A percentile compares a stretch with the other conserved stretches of the same genome.
phyloP scores from a whole-genome alignment of 169 alveolate species.

The Neospora caninum region DNA sequence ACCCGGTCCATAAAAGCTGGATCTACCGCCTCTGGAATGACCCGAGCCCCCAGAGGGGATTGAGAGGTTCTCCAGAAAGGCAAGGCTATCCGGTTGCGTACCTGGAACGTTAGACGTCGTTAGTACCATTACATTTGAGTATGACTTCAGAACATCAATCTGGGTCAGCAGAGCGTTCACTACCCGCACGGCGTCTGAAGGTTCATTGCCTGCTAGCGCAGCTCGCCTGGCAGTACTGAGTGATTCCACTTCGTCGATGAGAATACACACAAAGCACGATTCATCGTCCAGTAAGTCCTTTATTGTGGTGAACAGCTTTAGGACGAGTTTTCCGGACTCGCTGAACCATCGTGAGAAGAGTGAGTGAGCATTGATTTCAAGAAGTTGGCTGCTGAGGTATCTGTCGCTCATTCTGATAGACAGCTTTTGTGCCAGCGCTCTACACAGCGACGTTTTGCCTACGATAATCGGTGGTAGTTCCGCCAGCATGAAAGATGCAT shows the following conservation, averaged over 20 bases:
- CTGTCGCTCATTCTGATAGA: slow-evolving; percentile 72
- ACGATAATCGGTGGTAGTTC: neutral
- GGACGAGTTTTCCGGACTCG: slow-evolving; percentile 84
- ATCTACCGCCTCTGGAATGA: slow-evolving; percentile 75
- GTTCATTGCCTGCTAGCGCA: slow-evolving; percentile 79
- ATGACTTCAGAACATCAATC: slow-evolving; percentile 76
- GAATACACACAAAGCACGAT: slow-evolving; percentile 71
- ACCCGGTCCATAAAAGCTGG: slow-evolving; percentile 84
- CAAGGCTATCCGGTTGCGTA: neutral
- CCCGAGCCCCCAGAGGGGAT: neutral
- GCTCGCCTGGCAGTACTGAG: slow-evolving; percentile 79
- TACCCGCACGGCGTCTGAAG: slow-evolving; percentile 82
- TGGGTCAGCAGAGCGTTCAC: slow-evolving; percentile 84
- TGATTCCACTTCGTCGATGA: slow-evolving; percentile 85
- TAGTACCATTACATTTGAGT: slow-evolving; percentile 77
- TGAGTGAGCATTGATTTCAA: slow-evolving; percentile 81
- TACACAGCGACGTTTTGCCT: slow-evolving; percentile 79
- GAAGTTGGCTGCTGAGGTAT: slow-evolving; percentile 67
- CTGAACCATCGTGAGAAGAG: slow-evolving; percentile 83
- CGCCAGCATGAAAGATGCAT: neutral
- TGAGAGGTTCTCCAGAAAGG: neutral
- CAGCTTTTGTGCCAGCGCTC: slow-evolving; percentile 76
- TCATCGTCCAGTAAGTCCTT: slow-evolving; percentile 74
- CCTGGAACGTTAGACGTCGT: slow-evolving; percentile 84
- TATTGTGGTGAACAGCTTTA: slow-evolving; percentile 75